Base-by-base conservation (phyloP, 2,329 filamentous ascomycete species). In the Aureobasidium sp. region DNA sequence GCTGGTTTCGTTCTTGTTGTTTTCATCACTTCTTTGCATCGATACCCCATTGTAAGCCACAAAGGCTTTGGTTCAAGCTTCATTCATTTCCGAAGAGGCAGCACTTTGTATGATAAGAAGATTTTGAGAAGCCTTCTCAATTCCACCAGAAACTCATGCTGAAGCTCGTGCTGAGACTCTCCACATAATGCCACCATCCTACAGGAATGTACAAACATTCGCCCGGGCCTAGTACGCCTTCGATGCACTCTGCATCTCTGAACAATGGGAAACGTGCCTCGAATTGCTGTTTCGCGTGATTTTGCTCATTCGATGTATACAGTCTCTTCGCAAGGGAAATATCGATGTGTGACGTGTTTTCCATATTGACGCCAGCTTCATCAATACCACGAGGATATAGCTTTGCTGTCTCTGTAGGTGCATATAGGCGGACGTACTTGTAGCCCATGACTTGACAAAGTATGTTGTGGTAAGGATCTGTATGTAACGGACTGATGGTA, bases 71-170 rank as follows among this genome's bases (percentile, higher is more conserved):
- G 17, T 57, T 32, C 26, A 57, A 27, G 41, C 9, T 46, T 57
- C 39, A 20, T 44, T 44, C 17, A 26, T 46, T 57, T 34, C 9
- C 13, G n/a, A 44, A 27, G 29, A 44, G 20, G 23, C 10, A 32
- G 32, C 41, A 20, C 41, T 29, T 57, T 47, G 42, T 13, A 47
- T 37, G 44, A 48, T 52, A 27, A 37, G n/a, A 8, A 52, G 29
- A 27, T 2, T 15, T 37, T 39, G 13, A 9, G 15, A 23, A 39
- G 23, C 26, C 36, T 63, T 37, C 41, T 74, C 70, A 83, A 65
- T 89, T 88, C 89, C 90, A 99, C 94, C 94, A 99, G 71, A 97
- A 97, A 71, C 91, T 97, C 13, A 97, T 91, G 67, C 92, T 97
- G 70, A 96, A 92, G 71, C 93, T 96, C 23, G 90, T 84, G 62